Percentiles rank a stretch among this genome's conserved stretches.
phyloP scores from a whole-genome alignment of 129 eudicot species.

The Solidago caesia region DNA sequence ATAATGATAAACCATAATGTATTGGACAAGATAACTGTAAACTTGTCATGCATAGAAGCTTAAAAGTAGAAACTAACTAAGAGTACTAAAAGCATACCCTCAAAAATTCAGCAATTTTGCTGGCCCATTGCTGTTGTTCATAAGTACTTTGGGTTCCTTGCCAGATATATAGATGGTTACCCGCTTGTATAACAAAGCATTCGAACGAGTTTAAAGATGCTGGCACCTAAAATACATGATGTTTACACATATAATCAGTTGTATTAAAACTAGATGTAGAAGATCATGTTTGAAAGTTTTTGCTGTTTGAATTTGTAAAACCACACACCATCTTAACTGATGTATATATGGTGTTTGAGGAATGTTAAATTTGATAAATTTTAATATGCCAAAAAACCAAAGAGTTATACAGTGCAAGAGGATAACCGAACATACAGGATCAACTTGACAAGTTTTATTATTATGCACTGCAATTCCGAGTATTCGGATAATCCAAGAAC shows the following conservation, averaged over 20 bases:
- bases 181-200: constrained; percentile 82
- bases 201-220: constrained; percentile 71
- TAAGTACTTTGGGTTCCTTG: constrained; percentile 79
- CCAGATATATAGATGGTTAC: constrained; percentile 81
- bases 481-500: constrained; percentile 64
- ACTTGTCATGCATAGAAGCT: neutral
- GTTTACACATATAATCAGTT: neutral
- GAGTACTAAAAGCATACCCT: constrained; percentile 48
- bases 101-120: constrained; percentile 79
- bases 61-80: neutral
- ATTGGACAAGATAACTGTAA: neutral
- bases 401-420: neutral
- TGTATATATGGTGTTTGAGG: neutral
- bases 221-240: constrained; percentile 51
- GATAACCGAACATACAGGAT: constrained; percentile 53
- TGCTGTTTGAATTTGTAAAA: neutral
- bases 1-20: neutral
- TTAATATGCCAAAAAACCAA: neutral
- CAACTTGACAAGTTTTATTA: constrained; percentile 82
- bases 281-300: neutral
- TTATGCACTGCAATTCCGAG: constrained; percentile 88
- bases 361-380: neutral
- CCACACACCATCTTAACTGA: no score
- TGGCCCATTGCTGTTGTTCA: constrained; percentile 85
- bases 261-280: neutral